Percentiles rank a stretch among this genome's conserved stretches.
Conservation (phyloP, 75 land plant species). For the Pseudotsuga menziesii region DNA sequence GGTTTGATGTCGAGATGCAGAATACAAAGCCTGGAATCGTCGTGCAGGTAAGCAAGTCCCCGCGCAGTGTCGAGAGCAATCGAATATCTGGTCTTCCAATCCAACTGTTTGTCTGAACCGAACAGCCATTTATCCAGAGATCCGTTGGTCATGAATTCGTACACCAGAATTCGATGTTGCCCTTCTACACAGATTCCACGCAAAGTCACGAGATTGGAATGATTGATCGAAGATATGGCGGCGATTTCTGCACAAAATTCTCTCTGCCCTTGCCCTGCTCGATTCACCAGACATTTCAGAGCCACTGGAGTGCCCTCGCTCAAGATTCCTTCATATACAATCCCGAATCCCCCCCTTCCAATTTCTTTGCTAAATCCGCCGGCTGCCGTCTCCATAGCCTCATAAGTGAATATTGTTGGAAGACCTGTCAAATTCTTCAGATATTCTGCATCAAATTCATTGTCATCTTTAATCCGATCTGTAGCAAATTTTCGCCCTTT, state of each 20-base stretch:
- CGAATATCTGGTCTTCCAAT: background rate
- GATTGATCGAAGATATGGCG: conserved; percentile 15
- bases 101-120: background rate
- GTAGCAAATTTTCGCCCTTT: no score
- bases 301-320: conserved; percentile 24
- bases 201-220: conserved; percentile 24
- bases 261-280: conserved; percentile 15
- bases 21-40: conserved; percentile 22
- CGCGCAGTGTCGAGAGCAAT: conserved; percentile 7
- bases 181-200: conserved; percentile 22
- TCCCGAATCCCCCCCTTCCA: conserved; percentile 3
- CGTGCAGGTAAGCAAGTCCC: conserved; percentile 31
- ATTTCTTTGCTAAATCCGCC: conserved; percentile 9
- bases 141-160: conserved; percentile 21
- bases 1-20: conserved; percentile 36
- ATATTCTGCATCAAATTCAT: conserved; percentile 7
- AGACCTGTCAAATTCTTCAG: conserved; percentile 18
- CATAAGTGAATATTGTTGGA: conserved; percentile 20
- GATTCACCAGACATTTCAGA: conserved; percentile 18
- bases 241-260: conserved; percentile 21
- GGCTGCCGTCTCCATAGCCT: conserved; percentile 12
- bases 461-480: no score
- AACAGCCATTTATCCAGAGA: conserved; percentile 12
- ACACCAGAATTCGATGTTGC: conserved; percentile 23
- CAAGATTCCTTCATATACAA: conserved; percentile 15